Evolutionary conservation across 2,329 filamentous ascomycete genomes (phyloP).

Genomic region (Thielaviopsis ethacetica): DNA sequence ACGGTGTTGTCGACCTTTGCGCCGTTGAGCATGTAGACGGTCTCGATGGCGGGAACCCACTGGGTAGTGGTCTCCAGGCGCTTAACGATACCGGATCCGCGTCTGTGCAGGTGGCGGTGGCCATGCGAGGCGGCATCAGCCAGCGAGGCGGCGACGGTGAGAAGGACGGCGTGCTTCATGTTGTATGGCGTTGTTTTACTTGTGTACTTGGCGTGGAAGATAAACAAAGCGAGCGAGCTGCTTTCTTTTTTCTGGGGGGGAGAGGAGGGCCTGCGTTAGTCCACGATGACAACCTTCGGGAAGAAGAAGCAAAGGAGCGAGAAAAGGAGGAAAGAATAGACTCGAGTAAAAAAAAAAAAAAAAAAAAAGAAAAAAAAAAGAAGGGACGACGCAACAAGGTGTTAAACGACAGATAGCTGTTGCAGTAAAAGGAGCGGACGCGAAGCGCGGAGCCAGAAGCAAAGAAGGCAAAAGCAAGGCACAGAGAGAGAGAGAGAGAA

Average conservation of each 20-base stretch:
- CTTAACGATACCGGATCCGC: slow-evolving; percentile 20
- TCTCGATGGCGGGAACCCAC: slow-evolving; percentile 44
- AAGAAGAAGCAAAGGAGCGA: not conserved
- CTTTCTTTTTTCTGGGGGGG: too few species aligned
- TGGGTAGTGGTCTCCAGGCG: slow-evolving; percentile 32
- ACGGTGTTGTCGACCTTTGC: slow-evolving; percentile 41
- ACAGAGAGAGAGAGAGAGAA: not conserved
- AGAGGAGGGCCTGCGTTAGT: not conserved
- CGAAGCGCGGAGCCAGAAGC: not conserved
- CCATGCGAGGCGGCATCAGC: slow-evolving; percentile 11
- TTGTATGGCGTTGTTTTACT: not conserved
- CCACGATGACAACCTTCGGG: not conserved
- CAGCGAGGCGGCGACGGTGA: slow-evolving; percentile 9
- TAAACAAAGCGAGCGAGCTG: too few species aligned
- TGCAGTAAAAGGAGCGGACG: not conserved
- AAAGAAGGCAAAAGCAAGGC: not conserved
- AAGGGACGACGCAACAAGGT: not conserved
- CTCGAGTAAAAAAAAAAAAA: too few species aligned
- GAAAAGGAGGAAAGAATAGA: not conserved
- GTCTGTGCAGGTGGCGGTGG: slow-evolving; percentile 11
- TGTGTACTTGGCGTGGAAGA: not conserved
- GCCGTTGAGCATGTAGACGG: slow-evolving; percentile 52
- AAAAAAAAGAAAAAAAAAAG: not conserved
- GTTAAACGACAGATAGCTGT: not conserved
- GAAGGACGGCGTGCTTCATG: slow-evolving; percentile 11